Evolutionary conservation across 352 stramenopile species (phyloP).

Genomic region (Globisporangium sylvaticum): DNA sequence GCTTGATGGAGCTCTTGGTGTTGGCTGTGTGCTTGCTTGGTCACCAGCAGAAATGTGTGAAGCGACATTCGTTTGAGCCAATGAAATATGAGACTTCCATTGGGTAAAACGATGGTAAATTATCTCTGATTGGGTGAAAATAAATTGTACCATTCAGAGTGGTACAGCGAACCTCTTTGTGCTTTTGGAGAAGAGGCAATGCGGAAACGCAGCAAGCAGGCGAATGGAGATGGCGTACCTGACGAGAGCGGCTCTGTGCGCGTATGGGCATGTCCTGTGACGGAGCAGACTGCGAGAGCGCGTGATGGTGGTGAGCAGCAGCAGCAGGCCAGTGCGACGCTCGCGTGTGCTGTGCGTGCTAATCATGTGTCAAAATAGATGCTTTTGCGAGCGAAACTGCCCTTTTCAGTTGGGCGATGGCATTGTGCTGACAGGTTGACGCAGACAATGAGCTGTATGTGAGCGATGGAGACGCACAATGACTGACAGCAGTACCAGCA

Average conservation of each 20-base stretch:
- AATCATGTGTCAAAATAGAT: no score
- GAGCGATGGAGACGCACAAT: neutral
- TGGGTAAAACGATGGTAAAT: neutral
- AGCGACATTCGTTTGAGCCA: constrained; percentile 1
- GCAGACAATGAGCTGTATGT: neutral
- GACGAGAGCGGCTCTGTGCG: neutral
- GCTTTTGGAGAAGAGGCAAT: neutral
- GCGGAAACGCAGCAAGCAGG: neutral
- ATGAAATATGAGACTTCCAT: neutral
- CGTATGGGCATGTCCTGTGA: no score
- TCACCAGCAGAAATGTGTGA: neutral
- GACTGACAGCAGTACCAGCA: neutral
- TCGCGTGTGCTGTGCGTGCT: no score
- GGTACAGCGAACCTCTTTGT: neutral
- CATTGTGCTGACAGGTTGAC: neutral
- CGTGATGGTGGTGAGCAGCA: no score
- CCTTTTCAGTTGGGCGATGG: neutral
- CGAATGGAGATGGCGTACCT: neutral
- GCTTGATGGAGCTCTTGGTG: neutral
- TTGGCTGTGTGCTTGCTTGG: constrained; percentile 2
- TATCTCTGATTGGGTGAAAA: constrained; percentile 1
- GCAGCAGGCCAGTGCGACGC: no score
- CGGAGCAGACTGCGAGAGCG: no score
- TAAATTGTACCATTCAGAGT: neutral
- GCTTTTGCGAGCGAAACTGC: neutral